phyloP scores from a whole-genome alignment of 805 yeast genomes.

The Saccharomycopsis oosterbeekiorum region DNA sequence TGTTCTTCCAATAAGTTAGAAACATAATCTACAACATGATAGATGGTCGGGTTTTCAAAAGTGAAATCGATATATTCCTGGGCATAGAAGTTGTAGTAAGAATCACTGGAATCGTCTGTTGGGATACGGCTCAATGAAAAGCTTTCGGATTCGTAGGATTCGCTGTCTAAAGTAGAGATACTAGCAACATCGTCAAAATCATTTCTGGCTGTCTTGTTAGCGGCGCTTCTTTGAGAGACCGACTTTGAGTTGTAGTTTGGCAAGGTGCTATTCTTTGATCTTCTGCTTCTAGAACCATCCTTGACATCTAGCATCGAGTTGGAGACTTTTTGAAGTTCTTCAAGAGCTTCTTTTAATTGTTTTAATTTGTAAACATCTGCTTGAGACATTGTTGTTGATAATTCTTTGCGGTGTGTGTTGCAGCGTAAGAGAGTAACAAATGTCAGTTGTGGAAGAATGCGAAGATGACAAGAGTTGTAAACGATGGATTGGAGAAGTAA shows the following conservation, averaged over 20 bases:
- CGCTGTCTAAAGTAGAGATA: background rate
- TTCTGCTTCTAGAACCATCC: background rate
- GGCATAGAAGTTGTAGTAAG: slow-evolving; percentile 26
- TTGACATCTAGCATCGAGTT: background rate
- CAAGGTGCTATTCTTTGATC: background rate
- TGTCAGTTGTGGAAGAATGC: too few species aligned
- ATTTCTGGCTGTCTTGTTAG: background rate
- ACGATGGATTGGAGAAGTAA: background rate
- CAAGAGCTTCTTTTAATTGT: background rate
- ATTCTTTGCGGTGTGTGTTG: background rate
- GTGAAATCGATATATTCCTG: slow-evolving; percentile 63
- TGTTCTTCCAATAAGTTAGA: slow-evolving; percentile 37
- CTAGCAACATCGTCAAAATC: background rate
- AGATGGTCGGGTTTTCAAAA: slow-evolving; percentile 62
- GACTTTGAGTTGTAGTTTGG: background rate
- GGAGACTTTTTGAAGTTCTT: background rate
- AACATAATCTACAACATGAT: slow-evolving; percentile 54
- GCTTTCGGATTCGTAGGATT: background rate
- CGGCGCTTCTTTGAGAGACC: background rate
- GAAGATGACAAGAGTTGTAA: too few species aligned
- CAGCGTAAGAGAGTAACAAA: too few species aligned
- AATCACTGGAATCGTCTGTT: background rate
- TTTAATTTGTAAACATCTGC: background rate
- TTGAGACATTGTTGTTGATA: background rate
- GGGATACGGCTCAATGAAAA: background rate